Conservation (phyloP, 2,329 filamentous ascomycete species). For the Knufia fluminis region DNA sequence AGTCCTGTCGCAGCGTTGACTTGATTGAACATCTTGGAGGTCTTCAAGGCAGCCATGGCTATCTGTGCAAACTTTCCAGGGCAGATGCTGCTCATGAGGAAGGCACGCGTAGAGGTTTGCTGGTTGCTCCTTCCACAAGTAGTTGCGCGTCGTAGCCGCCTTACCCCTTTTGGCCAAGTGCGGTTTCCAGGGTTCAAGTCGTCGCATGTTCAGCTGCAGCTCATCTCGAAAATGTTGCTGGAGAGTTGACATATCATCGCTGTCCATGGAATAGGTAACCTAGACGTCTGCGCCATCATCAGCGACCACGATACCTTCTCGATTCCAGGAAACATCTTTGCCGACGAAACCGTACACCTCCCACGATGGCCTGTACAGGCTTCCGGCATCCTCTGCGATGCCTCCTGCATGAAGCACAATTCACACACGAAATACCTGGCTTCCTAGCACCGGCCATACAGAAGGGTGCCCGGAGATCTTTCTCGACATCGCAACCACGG, state of each 20-base stretch:
- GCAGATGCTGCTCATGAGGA: not conserved
- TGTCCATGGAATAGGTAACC: not conserved
- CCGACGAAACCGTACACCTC: not conserved
- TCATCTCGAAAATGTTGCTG: not conserved
- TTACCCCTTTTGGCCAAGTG: not conserved
- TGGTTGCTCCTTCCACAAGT: not conserved
- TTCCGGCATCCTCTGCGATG: conserved; percentile 52
- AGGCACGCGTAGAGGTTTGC: not conserved
- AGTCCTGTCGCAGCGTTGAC: not conserved
- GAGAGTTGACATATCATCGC: not conserved
- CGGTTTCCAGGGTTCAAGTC: no score
- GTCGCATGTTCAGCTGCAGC: not conserved
- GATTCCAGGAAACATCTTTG: no score
- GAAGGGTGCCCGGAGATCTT: conserved; percentile 42
- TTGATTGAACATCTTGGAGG: not conserved
- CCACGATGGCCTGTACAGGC: conserved; percentile 55
- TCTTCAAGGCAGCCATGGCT: not conserved
- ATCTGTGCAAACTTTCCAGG: not conserved
- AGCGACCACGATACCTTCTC: no score
- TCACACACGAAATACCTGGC: conserved; percentile 51
- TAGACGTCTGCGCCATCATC: not conserved
- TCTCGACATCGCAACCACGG: conserved; percentile 60
- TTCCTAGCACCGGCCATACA: conserved; percentile 62
- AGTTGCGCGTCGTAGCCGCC: not conserved
- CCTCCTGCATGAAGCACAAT: conserved; percentile 40